phyloP scores from a whole-genome alignment of 108 stramenopile genomes.

The Mediolabrus comicus region DNA sequence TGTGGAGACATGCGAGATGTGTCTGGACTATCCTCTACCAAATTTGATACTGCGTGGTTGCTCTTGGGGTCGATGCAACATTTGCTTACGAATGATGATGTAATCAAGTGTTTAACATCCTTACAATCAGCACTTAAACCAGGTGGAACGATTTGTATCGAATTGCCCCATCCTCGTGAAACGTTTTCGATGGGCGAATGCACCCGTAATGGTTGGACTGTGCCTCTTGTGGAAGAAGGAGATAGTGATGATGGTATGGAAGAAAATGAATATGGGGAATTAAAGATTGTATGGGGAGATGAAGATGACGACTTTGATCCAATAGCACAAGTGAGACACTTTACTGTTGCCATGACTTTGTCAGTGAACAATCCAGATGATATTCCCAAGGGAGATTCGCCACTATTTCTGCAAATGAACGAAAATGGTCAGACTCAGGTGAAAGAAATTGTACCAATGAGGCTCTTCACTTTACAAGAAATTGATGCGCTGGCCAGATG shows the following conservation, averaged over 20 bases:
- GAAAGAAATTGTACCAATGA: slow-evolving; percentile 73
- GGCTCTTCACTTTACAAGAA: slow-evolving; percentile 84
- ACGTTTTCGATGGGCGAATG: slow-evolving; percentile 80
- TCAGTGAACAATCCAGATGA: slow-evolving; percentile 35
- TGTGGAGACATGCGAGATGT: slow-evolving; percentile 70
- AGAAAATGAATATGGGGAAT: slow-evolving; percentile 62
- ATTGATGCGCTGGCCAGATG: slow-evolving; percentile 65
- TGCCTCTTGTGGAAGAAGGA: slow-evolving; percentile 59
- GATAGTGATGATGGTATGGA: slow-evolving; percentile 52
- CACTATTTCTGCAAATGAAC: slow-evolving; percentile 8
- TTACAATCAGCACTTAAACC: slow-evolving; percentile 34
- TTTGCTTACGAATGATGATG: slow-evolving; percentile 73
- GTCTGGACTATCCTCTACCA: background rate
- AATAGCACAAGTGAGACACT: slow-evolving; percentile 69
- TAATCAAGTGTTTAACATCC: slow-evolving; percentile 61
- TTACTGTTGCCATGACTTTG: slow-evolving; percentile 72
- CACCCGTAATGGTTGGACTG: slow-evolving; percentile 74
- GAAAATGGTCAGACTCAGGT: slow-evolving; percentile 39
- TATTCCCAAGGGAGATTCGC: slow-evolving; percentile 18
- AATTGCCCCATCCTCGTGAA: slow-evolving; percentile 85
- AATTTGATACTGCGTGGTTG: slow-evolving; percentile 78
- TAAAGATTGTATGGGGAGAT: slow-evolving; percentile 82
- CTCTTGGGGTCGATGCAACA: slow-evolving; percentile 79
- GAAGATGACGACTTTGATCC: slow-evolving; percentile 84
- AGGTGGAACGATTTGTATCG: slow-evolving; percentile 69